A percentile compares a stretch with the other conserved stretches of the same genome.
phyloP scores from a whole-genome alignment of 306 rosid species.

The Cucurbita moschata region DNA sequence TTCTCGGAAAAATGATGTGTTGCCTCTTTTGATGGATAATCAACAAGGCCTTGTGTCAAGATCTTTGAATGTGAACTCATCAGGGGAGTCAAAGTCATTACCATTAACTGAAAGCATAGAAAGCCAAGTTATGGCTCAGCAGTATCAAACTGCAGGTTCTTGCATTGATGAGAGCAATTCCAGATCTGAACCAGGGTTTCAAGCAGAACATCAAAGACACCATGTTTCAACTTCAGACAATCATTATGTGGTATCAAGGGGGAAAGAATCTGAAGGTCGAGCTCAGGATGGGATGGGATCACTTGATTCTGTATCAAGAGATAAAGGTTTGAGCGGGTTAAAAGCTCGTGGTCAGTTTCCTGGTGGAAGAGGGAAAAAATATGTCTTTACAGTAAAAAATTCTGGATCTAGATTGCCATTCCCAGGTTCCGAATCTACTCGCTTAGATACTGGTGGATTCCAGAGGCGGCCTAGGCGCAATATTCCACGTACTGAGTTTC shows the following conservation, averaged over 20 bases:
- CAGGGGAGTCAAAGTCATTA: constrained; percentile 14
- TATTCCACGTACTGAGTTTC: constrained; percentile 71
- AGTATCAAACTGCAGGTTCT: constrained; percentile 25
- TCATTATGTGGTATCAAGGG: constrained; percentile 13
- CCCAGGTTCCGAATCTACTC: constrained; percentile 35
- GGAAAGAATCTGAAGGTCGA: constrained; percentile 33
- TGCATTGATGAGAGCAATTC: constrained; percentile 21
- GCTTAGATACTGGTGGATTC: constrained; percentile 35
- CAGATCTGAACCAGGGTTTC: constrained; percentile 28
- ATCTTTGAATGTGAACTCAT: constrained; percentile 26
- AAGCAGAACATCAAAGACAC: constrained; percentile 23
- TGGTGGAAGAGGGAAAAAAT: constrained; percentile 63
- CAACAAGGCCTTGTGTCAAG: constrained; percentile 30
- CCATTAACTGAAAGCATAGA: constrained; percentile 26
- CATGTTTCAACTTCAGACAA: constrained; percentile 28
- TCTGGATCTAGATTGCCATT: constrained; percentile 41
- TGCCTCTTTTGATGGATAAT: constrained; percentile 27
- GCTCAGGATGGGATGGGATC: constrained; percentile 22
- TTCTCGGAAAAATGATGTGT: constrained; percentile 24
- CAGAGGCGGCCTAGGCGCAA: constrained; percentile 55
- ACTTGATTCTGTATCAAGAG: constrained; percentile 30
- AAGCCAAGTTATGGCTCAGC: constrained; percentile 24
- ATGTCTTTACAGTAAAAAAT: constrained; percentile 43
- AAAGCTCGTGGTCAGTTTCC: constrained; percentile 28
- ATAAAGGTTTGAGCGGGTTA: constrained; percentile 31